These are phyloP conservation scores for Populus davidiana DNA, from an alignment of 345 rosid species.

Conservation along the genomic window DNA sequence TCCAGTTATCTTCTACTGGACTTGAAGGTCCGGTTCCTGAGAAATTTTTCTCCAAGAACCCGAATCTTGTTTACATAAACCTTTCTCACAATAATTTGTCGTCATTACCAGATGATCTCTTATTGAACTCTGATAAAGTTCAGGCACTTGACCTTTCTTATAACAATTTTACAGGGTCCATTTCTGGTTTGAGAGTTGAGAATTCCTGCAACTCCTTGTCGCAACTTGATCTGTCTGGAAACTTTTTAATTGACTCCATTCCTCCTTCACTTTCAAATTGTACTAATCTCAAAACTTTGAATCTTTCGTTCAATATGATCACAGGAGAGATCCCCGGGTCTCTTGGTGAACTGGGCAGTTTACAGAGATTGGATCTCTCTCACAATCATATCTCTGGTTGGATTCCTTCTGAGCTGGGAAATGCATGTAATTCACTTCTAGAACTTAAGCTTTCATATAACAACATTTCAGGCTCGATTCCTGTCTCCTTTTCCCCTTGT, in stretches of 20 bases:
- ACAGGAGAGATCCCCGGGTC: conserved; percentile 65
- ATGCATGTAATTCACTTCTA: conserved; percentile 55
- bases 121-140: conserved; percentile 50
- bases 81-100: conserved; percentile 67
- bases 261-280: conserved; percentile 71
- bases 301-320: conserved; percentile 56
- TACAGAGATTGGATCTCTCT: conserved; percentile 76
- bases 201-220: conserved; percentile 61
- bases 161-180: conserved; percentile 85
- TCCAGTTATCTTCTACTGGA: conserved; percentile 60
- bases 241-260: conserved; percentile 49
- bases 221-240: conserved; percentile 65
- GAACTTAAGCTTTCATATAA: conserved; percentile 62
- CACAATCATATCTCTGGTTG: conserved; percentile 71
- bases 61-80: conserved; percentile 51
- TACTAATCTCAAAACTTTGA: conserved; percentile 63
- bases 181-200: conserved; percentile 53
- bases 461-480: conserved; percentile 78
- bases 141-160: conserved; percentile 71
- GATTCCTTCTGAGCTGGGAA: conserved; percentile 79
- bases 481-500: conserved; percentile 60
- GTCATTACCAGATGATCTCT: conserved; percentile 52
- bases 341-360: conserved; percentile 46
- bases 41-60: conserved; percentile 49
- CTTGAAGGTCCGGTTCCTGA: conserved; percentile 65